Evolutionary conservation across 805 yeast species (phyloP).

Genomic region (Teunomyces tritomae): DNA sequence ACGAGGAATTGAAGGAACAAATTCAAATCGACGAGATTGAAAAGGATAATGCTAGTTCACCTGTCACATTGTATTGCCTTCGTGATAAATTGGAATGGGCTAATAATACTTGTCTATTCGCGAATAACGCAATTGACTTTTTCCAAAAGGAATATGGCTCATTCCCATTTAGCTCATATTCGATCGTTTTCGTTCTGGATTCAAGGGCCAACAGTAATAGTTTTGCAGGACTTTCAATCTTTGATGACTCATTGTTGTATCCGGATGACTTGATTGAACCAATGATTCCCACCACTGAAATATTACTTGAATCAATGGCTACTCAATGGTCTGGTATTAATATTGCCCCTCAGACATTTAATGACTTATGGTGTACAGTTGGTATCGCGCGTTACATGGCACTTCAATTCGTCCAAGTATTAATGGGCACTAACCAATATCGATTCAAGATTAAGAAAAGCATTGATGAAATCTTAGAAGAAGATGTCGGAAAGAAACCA

Average conservation of each 20-base stretch:
- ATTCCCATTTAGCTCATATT: conserved; percentile 82
- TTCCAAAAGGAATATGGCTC: conserved; percentile 89
- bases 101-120: conserved; percentile 69
- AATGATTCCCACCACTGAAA: conserved; percentile 64
- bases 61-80: conserved; percentile 58
- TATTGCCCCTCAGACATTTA: conserved; percentile 73
- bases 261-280: conserved; percentile 78
- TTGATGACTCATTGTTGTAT: conserved; percentile 62
- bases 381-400: conserved; percentile 88
- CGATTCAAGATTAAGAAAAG: conserved; percentile 64
- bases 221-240: conserved; percentile 71
- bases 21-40: conserved; percentile 24
- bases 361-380: conserved; percentile 85
- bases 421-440: conserved; percentile 84
- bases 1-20: conserved; percentile 25
- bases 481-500: conserved; percentile 79
- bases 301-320: conserved; percentile 67
- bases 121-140: conserved; percentile 77
- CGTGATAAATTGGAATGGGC: conserved; percentile 58
- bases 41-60: conserved; percentile 27
- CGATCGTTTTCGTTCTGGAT: conserved; percentile 70
- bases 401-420: conserved; percentile 57
- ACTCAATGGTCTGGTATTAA: conserved; percentile 93
- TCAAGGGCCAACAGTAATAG: conserved; percentile 47
- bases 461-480: conserved; percentile 64